Evolutionary conservation across 2,329 filamentous ascomycete species (phyloP).

Genomic region (Colletotrichum sidae): DNA sequence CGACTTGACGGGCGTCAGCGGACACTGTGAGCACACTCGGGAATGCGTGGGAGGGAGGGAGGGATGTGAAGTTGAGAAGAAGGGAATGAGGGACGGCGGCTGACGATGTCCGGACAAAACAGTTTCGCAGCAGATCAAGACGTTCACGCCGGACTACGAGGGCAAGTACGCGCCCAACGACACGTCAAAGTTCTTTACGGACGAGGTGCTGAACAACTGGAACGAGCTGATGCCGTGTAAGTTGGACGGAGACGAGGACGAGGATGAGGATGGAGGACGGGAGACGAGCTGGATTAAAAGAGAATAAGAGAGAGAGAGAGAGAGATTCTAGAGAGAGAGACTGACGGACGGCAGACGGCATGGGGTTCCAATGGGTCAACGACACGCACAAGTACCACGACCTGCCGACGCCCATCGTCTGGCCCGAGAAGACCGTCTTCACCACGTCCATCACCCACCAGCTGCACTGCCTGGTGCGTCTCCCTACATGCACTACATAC

Average conservation of each 20-base stretch:
- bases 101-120: not conserved
- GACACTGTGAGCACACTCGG: slow-evolving; percentile 42
- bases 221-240: slow-evolving; percentile 51
- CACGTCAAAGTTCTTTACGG: slow-evolving; percentile 53
- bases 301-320: not conserved
- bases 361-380: slow-evolving; percentile 54
- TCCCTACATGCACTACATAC: too few relatives aligned
- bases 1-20: slow-evolving; percentile 51
- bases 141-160: slow-evolving; percentile 49
- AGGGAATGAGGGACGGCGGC: not conserved
- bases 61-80: not conserved
- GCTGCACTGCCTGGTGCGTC: slow-evolving; percentile 53
- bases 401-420: slow-evolving; percentile 50
- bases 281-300: too few relatives aligned
- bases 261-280: too few relatives aligned
- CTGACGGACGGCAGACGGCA: slow-evolving; percentile 44
- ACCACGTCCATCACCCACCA: slow-evolving; percentile 58
- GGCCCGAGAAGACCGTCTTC: slow-evolving; percentile 51
- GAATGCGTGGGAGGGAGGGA: too few relatives aligned
- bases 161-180: slow-evolving; percentile 51
- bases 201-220: slow-evolving; percentile 50
- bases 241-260: not conserved
- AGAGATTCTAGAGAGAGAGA: not conserved
- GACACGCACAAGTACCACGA: slow-evolving; percentile 50
- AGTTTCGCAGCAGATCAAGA: slow-evolving; percentile 54